phyloP scores from a whole-genome alignment of 352 stramenopile species.

The Phytophthora crassamura region DNA sequence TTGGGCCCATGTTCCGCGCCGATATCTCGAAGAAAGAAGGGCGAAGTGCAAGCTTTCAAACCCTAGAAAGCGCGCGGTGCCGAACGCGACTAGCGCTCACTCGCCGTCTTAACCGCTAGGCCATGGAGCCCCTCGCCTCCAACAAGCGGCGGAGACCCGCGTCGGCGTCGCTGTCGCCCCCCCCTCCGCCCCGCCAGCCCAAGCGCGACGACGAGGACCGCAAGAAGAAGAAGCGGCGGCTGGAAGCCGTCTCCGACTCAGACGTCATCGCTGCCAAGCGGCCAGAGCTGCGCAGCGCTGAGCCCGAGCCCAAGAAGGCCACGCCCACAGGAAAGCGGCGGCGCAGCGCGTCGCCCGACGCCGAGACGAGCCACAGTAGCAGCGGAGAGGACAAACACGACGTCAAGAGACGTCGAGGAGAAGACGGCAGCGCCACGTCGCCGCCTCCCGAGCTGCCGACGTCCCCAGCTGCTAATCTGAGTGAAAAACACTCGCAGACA shows the following conservation, averaged over 20 bases:
- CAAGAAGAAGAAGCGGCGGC: slow-evolving; percentile 28
- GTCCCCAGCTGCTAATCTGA: slow-evolving; percentile 35
- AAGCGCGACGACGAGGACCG: slow-evolving; percentile 16
- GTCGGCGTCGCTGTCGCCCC: slow-evolving; percentile 22
- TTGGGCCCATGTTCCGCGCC: slow-evolving; percentile 19
- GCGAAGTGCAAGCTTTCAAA: slow-evolving; percentile 29
- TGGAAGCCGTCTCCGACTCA: slow-evolving; percentile 13
- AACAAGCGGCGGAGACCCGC: slow-evolving; percentile 33
- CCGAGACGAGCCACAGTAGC: slow-evolving; percentile 19
- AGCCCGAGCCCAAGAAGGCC: slow-evolving; percentile 24
- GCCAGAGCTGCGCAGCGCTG: slow-evolving; percentile 4
- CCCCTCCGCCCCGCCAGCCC: slow-evolving; percentile 19
- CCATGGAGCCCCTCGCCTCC: slow-evolving; percentile 29
- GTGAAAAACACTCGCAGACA: slow-evolving; percentile 19
- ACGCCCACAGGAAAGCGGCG: slow-evolving; percentile 21
- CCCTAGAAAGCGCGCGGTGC: slow-evolving; percentile 20
- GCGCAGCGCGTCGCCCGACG: slow-evolving; percentile 20
- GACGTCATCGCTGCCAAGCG: slow-evolving; percentile 3
- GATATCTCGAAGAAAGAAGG: slow-evolving; percentile 45
- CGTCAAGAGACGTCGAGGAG: slow-evolving; percentile 22
- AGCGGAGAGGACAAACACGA: slow-evolving; percentile 24
- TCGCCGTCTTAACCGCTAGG: background rate
- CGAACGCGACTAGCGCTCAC: background rate
- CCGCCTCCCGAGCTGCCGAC: slow-evolving; percentile 26
- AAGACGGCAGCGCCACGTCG: slow-evolving; percentile 17